Base-by-base conservation (phyloP, 805 yeast genomes). In the Pichia rugopelliculosa region DNA sequence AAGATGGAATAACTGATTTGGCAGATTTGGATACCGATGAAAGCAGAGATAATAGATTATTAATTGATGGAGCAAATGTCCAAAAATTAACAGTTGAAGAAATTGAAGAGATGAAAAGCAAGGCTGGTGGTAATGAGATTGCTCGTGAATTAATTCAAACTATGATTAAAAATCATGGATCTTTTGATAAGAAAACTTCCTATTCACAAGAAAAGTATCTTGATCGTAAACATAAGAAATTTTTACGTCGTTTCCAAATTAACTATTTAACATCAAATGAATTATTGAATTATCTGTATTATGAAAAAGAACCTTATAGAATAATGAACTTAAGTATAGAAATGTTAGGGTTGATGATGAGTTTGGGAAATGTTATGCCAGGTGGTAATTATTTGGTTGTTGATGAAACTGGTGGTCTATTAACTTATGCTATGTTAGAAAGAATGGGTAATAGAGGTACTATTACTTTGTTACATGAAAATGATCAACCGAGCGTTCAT, bases 371-470 rank as follows among this genome's bases (percentile, higher is more conserved):
- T 60, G 77, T 93, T 30, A 79, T 82, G 59, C 89, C 96, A 0
- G 96, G 96, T 11, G 98, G 99, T 1, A 80, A 76, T 49, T 93
- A 93, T 59, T 69, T 93, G 21, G 82, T 91, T 4, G 73, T 88
- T 46, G 99, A 93, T 60, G 99, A 93, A 60, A 84, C 96, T n/a
- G 90, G 96, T 27, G 96, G 98, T 7, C 73, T 91, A n/a, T 61
- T 93, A 1, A 77, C 86, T 6, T 86, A 86, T 51, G 87, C 95
- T 4, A 72, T 93, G 74, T 61, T 93, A 66, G 99, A 93, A 62
- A 74, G 97, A 60, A 87, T 95, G 91, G 80, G 80, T 51, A 96
- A 96, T 13, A 69, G 78, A 45, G 83, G 83, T 11, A 61, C 72
- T 3, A 79, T 93, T 39, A 73, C 87, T 3, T 74, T 87, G 20